Base-by-base conservation (phyloP, 352 stramenopile species). In the Labyrinthula sp. region DNA sequence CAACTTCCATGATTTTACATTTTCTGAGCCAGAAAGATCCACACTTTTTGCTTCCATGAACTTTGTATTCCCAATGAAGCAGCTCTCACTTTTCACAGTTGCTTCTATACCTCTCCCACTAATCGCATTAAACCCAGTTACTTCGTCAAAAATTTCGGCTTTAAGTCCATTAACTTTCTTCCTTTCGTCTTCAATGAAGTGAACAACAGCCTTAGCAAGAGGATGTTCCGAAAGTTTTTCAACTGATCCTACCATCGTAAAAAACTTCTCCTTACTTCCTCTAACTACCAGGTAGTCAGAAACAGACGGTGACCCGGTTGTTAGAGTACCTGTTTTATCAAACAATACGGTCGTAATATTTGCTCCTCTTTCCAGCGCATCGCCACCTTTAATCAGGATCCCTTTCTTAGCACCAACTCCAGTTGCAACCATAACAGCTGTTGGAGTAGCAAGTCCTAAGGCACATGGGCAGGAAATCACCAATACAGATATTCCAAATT, bases 261-360 rank as follows among this genome's bases (percentile, higher is more conserved):
- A 77, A 1, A 87, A 49, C 43, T 74, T 60, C 27, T 89, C 77
- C 15, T 28, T 21, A 12, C 43, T 23, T 30, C 47, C 5, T 31
- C 46, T 36, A 36, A 54, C 8, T 20, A 84, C 66, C 10, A 84
- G 63, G 25, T 85, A 68, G 46, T 85, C 65, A 28, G 69, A 78
- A 33, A 91, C 75, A 4, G 71, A 64, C 3, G 82, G 83, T 31
- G 80, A 69, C 4, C 84, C 84, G 12, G 78, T 68, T 0, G 85
- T 96, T 8, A 97, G 58, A n/a, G 89, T 97, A 1, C 91, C 91
- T 0, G 91, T 99, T 67, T 99, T 99, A 67, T 99, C 91, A 60
- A 99, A 97, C 17, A 98, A 59, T 40, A 99, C 81, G 26, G 77
- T 79, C 45, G 86, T 76, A 29, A 95, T 69, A 40, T 79, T 82